Evolutionary conservation across 2,329 filamentous ascomycete genomes (phyloP).

Genomic region (Penicillium frequentans): DNA sequence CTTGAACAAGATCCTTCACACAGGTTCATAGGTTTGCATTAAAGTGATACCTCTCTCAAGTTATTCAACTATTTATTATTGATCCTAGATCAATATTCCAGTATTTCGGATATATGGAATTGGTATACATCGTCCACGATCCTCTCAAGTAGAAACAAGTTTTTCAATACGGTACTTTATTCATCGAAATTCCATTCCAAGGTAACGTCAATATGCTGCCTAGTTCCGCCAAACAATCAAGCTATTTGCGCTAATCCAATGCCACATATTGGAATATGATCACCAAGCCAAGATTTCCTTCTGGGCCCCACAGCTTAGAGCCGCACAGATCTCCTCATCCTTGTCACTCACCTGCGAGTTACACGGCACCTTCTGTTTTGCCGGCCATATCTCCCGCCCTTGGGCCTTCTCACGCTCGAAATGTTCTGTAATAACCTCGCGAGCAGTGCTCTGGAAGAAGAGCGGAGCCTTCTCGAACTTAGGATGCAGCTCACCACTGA

Average conservation of each 20-base stretch:
- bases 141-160: too few species aligned
- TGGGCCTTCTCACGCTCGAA: slow-evolving; percentile 47
- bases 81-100: too few species aligned
- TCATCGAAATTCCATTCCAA: background rate
- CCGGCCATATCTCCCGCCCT: slow-evolving; percentile 55
- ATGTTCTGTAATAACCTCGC: slow-evolving; percentile 52
- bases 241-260: background rate
- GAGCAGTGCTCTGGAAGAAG: slow-evolving; percentile 56
- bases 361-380: slow-evolving; percentile 29
- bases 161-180: too few species aligned
- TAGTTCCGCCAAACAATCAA: background rate
- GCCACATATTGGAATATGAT: background rate
- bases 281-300: slow-evolving; percentile 27
- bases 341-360: slow-evolving; percentile 21
- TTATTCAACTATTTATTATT: too few species aligned
- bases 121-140: too few species aligned
- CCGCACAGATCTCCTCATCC: slow-evolving; percentile 26
- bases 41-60: too few species aligned
- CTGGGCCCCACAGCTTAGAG: slow-evolving; percentile 22
- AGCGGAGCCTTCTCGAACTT: slow-evolving; percentile 60
- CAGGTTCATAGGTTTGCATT: too few species aligned
- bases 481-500: slow-evolving; percentile 64
- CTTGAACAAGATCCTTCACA: too few species aligned
- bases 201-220: background rate
- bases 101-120: too few species aligned